Conservation (phyloP, 306 rosid genomes). For the Vicia faba region DNA sequence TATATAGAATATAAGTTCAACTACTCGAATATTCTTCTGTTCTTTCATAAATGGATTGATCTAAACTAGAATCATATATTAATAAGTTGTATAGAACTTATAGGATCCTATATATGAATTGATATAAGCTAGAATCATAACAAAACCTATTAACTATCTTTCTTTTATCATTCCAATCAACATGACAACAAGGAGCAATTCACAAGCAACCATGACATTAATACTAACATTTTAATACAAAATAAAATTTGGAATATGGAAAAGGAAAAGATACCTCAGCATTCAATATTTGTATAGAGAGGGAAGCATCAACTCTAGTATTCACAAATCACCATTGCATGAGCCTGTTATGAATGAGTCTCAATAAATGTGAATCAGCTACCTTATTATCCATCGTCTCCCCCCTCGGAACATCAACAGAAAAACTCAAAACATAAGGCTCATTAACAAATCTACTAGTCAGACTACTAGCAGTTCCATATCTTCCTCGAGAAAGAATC, state of each 20-base stretch:
- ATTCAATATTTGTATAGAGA: slow-evolving; percentile 63
- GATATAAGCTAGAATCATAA: background rate
- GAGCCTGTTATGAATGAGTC: slow-evolving; percentile 74
- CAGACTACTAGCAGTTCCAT: slow-evolving; percentile 43
- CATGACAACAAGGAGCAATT: slow-evolving; percentile 5
- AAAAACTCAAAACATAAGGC: slow-evolving; percentile 70
- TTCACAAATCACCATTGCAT: slow-evolving; percentile 89
- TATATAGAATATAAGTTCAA: too few species aligned
- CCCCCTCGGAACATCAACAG: slow-evolving; percentile 66
- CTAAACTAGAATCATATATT: too few species aligned
- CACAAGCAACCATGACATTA: background rate
- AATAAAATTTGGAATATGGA: background rate
- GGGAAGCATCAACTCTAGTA: slow-evolving; percentile 68
- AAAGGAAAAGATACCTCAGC: slow-evolving; percentile 68
- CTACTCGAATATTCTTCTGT: too few species aligned
- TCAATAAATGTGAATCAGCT: slow-evolving; percentile 67
- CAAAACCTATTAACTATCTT: slow-evolving; percentile 20
- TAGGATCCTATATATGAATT: background rate
- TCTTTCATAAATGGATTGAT: too few species aligned
- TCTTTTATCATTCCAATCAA: background rate
- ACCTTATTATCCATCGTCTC: slow-evolving; percentile 64
- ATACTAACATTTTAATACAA: slow-evolving; percentile 1
- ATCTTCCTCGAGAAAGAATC: slow-evolving; percentile 71
- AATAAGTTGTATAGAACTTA: too few species aligned
- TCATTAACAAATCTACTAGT: slow-evolving; percentile 47